Conservation (phyloP, 1,284 basidiomycete species). For the Ceratobasidium papillatum region DNA sequence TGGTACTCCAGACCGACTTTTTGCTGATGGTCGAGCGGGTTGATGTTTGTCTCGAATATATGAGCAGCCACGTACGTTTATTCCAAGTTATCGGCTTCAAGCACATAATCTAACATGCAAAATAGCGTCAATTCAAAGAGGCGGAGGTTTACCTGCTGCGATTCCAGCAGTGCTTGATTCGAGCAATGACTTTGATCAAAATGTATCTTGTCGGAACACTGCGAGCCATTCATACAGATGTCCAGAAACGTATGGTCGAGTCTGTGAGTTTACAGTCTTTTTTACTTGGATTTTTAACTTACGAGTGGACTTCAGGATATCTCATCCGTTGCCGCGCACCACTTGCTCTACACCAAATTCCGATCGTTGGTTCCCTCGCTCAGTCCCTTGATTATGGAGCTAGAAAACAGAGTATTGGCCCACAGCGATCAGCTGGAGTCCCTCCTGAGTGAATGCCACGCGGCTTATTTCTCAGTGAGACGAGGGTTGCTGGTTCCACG, state of each 20-base stretch:
- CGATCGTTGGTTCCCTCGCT: conserved; percentile 73
- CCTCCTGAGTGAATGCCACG: conserved; percentile 83
- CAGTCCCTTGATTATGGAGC: conserved; percentile 79
- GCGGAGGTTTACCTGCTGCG: conserved; percentile 90
- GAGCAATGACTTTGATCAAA: conserved; percentile 94
- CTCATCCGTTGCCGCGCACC: conserved; percentile 81
- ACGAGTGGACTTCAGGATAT: conserved; percentile 64
- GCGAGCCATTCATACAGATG: conserved; percentile 74
- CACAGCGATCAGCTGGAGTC: conserved; percentile 82
- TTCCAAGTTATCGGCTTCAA: neutral
- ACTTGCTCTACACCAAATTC: conserved; percentile 90
- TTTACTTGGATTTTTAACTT: conserved; percentile 5
- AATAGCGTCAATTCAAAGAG: conserved; percentile 86
- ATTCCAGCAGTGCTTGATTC: conserved; percentile 94
- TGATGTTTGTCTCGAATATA: conserved; percentile 89
- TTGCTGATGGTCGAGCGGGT: conserved; percentile 92
- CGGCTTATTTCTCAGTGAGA: conserved; percentile 79
- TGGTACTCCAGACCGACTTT: conserved; percentile 89
- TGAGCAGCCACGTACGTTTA: conserved; percentile 79
- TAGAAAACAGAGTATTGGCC: conserved; percentile 76
- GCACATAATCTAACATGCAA: conserved; percentile 6
- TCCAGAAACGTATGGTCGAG: conserved; percentile 75
- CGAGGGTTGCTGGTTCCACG: conserved; percentile 73
- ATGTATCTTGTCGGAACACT: conserved; percentile 91
- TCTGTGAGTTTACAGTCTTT: conserved; percentile 58